A percentile compares a stretch with the other conserved stretches of the same genome.
phyloP scores from a whole-genome alignment of 495 filamentous ascomycete genomes.

The Penicillium macrosclerotiorum region DNA sequence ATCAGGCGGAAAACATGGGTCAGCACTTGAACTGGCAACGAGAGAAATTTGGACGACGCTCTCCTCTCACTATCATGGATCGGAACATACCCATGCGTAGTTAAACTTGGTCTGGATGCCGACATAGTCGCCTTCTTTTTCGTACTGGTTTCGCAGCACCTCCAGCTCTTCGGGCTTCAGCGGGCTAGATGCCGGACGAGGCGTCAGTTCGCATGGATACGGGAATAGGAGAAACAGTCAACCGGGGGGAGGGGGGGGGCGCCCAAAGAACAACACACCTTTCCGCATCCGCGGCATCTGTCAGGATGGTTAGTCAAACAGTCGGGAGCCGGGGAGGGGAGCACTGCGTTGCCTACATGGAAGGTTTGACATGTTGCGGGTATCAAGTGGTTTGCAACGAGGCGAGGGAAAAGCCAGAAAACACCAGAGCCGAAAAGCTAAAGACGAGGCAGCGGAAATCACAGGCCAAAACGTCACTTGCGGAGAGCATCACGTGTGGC shows the following conservation, averaged over 20 bases:
- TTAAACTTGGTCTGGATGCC: constrained; percentile 99
- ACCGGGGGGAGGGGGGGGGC: no score
- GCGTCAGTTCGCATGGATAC: constrained; percentile 14
- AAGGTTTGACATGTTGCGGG: constrained; percentile 58
- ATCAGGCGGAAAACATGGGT: constrained; percentile 6
- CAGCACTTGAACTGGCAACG: constrained; percentile 5
- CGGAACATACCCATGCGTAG: constrained; percentile 81
- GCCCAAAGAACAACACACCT: constrained; percentile 61
- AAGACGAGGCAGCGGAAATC: constrained; percentile 9
- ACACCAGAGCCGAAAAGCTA: neutral
- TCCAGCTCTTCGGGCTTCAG: constrained; percentile 86
- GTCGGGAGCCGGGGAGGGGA: constrained; percentile 18
- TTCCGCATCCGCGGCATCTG: constrained; percentile 97
- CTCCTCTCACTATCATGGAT: neutral
- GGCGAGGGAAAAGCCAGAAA: constrained; percentile 6
- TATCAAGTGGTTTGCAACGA: constrained; percentile 1
- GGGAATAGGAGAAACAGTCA: neutral
- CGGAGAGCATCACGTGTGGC: constrained; percentile 42
- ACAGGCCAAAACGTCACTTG: constrained; percentile 31
- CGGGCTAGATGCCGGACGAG: constrained; percentile 51
- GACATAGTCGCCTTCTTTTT: constrained; percentile 94
- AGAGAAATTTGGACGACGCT: neutral
- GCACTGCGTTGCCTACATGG: constrained; percentile 59
- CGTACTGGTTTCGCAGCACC: constrained; percentile 88
- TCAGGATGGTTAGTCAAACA: constrained; percentile 12